Base-by-base conservation (phyloP, 257 asterid genomes). In the Solanum rostratum region DNA sequence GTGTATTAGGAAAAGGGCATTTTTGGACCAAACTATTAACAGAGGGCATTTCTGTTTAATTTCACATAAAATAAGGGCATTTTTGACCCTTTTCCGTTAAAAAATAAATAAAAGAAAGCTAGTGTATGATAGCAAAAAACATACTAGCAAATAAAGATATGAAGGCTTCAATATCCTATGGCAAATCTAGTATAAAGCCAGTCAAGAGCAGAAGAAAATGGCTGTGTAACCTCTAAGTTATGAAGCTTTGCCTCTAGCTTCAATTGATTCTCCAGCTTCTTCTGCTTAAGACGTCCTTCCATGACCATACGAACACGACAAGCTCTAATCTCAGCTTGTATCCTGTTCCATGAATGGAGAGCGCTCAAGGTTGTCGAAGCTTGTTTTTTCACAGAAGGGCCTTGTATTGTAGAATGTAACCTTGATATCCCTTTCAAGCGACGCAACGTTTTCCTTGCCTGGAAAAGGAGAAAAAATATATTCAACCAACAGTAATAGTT, bases 231-330 rank as follows among this genome's bases (percentile, higher is more conserved):
- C 98, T 94, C 96, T 82, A 95, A 84, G 87, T 90, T 97, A 76
- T 95, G 98, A 91, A 96, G 93, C 88, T 93, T 96, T 68, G 94
- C 93, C 85, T 96, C 97, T 1, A 96, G 97, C 91, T 95, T 95
- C 90, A 91, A 82, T 74, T 95, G 98, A 87, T 91, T 93, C 89
- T 91, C 97, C 29, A 91, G 87, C 87, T 93, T 93, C 93, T 90
- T 95, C 92, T 91, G 98, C 92, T 88, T 91, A 76, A 92, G 92
- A 68, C 87, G 93, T 73, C 97, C 97, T 91, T 95, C 94, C 0
- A 87, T 78, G 24, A 92, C 99, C 98, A 96, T 96, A 84, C 88
- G 83, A 84, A 88, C 91, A 73, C 97, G 91, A 39, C 98, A 97
- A 49, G 90, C 90, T 88, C 89, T 91, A 85, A 96, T 88, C 88